phyloP scores from a whole-genome alignment of 495 filamentous ascomycete genomes.

The Astrocystis sublimbata region DNA sequence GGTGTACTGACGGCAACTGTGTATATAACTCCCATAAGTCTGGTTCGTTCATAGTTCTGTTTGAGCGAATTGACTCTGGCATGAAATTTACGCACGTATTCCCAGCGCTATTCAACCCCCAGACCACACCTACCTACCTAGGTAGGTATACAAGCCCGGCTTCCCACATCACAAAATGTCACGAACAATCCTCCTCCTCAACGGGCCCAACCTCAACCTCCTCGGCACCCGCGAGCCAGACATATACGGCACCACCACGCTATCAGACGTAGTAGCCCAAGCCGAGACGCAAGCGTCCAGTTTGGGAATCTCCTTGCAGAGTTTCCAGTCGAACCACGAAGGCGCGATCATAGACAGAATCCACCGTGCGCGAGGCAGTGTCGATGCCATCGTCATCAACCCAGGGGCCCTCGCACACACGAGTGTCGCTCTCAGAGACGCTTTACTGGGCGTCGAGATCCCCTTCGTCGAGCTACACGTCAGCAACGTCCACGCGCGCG shows the following conservation, averaged over 20 bases:
- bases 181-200: constrained; percentile 69
- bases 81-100: not conserved
- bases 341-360: constrained; percentile 64
- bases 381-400: constrained; percentile 69
- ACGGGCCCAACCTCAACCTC: constrained; percentile 80
- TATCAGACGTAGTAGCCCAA: constrained; percentile 55
- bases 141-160: not conserved
- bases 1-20: not conserved
- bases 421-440: constrained; percentile 67
- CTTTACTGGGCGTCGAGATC: constrained; percentile 61
- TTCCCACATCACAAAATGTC: constrained; percentile 32
- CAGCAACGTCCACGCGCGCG: constrained; percentile 66
- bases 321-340: constrained; percentile 69
- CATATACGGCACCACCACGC: constrained; percentile 67
- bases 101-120: not conserved
- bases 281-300: constrained; percentile 45
- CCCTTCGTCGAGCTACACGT: constrained; percentile 75
- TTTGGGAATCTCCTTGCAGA: constrained; percentile 44
- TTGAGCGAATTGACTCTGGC: not conserved
- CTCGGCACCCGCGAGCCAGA: constrained; percentile 70
- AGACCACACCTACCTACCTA: not conserved
- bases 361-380: constrained; percentile 51
- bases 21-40: not conserved
- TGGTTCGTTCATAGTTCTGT: not conserved
- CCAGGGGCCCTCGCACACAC: constrained; percentile 70